These are phyloP conservation scores for Dichotomopilus funicola DNA, from an alignment of 2,329 filamentous ascomycete genomes.

Conservation along the genomic window DNA sequence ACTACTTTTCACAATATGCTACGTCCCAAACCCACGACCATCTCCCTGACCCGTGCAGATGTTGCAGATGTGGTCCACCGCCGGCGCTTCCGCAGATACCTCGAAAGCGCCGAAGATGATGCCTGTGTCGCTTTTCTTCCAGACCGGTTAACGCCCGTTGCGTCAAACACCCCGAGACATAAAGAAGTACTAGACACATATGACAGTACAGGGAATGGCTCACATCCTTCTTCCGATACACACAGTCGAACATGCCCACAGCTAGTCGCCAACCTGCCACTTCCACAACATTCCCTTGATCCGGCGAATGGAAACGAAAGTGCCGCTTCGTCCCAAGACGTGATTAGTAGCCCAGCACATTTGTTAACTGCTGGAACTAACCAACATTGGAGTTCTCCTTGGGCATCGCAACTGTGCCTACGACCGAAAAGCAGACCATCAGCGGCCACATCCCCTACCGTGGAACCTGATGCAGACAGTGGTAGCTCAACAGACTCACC, in stretches of 20 bases:
- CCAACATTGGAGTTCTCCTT: not conserved
- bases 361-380: not conserved
- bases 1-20: slow-evolving; percentile 31
- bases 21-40: slow-evolving; percentile 34
- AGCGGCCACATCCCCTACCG: not conserved
- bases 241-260: not conserved
- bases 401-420: not conserved
- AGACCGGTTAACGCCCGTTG: not conserved
- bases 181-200: not conserved
- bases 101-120: slow-evolving; percentile 24
- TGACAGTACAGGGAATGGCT: not conserved
- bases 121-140: not conserved
- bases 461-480: not conserved
- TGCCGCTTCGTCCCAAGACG: not conserved
- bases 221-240: not conserved
- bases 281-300: not conserved
- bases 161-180: not conserved
- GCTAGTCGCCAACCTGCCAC: not conserved
- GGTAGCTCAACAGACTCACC: not conserved
- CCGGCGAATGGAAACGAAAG: not conserved
- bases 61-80: slow-evolving; percentile 35
- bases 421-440: not conserved
- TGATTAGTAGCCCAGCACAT: not conserved
- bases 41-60: slow-evolving; percentile 36
- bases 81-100: slow-evolving; percentile 26